phyloP scores from a whole-genome alignment of 2,329 filamentous ascomycete species.

The Macroventuria anomochaeta region DNA sequence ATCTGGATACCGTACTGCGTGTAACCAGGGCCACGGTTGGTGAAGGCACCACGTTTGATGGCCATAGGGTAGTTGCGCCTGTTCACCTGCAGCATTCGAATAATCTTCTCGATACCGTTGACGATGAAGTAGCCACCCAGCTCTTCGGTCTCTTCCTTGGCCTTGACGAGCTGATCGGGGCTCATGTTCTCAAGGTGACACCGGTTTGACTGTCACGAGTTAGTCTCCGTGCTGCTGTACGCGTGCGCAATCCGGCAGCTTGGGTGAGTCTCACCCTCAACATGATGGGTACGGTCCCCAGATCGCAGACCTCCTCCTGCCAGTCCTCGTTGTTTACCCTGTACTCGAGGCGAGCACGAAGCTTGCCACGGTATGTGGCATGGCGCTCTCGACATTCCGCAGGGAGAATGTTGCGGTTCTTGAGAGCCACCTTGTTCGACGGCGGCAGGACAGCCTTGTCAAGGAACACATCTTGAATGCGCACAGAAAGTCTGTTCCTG shows the following conservation, averaged over 20 bases:
- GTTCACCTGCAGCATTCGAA: conserved; percentile 88
- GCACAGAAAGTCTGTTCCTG: conserved; percentile 78
- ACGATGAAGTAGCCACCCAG: conserved; percentile 96
- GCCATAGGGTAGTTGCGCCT: conserved; percentile 95
- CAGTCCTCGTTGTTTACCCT: conserved; percentile 86
- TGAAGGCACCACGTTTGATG: conserved; percentile 88
- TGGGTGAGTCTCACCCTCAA: conserved; percentile 68
- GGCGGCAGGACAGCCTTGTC: conserved; percentile 81
- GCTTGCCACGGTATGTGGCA: conserved; percentile 85
- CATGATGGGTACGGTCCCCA: conserved; percentile 93
- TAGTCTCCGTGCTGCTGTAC: conserved; percentile 29
- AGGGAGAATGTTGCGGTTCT: conserved; percentile 84
- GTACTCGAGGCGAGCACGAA: conserved; percentile 84
- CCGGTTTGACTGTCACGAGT: conserved; percentile 71
- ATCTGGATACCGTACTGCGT: conserved; percentile 90
- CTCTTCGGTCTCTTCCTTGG: conserved; percentile 95
- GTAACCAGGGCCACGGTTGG: conserved; percentile 84
- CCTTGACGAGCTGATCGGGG: conserved; percentile 79
- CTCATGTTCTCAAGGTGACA: conserved; percentile 90
- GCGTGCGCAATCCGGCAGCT: conserved; percentile 16
- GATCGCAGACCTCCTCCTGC: conserved; percentile 79
- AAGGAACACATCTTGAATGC: conserved; percentile 80
- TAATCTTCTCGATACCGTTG: conserved; percentile 96
- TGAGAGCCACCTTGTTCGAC: conserved; percentile 79
- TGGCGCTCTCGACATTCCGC: conserved; percentile 95